Base-by-base conservation (phyloP, 73 alveolate species). In the Paramecium octaurelia region DNA sequence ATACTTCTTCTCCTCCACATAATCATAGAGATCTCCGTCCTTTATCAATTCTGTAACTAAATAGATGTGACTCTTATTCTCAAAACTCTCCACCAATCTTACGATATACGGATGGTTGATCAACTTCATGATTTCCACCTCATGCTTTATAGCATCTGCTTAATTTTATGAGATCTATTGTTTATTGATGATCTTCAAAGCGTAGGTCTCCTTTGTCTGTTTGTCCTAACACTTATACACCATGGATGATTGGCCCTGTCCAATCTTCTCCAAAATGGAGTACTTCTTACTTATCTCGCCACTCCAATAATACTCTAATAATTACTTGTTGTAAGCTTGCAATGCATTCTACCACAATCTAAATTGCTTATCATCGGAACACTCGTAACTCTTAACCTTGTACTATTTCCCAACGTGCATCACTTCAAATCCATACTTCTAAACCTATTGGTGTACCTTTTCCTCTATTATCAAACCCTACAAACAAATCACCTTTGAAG, bases 21-120 rank as follows among this genome's bases (percentile, higher is more conserved):
- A 60, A 68, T 86, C 93, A 57, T 18, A 86, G 16, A 86, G 29
- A 36, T 86, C 93, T n/a, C 93, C 93, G 21, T 68, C 93, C n/a
- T 50, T 42, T 21, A 58, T 29, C 8, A 60, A 40, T 86, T 86
- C 93, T 10, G 86, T 58, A 35, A 86, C 90, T 38, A 86, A 24
- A 40, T 86, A 58, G 34, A 86, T 58, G 21, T 68, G 85, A 20
- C 60, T 86, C 18, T 71, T 68, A 68, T 86, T 68, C n/a, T 86
- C 93, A 43, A 50, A 57, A 38, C 35, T 35, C 8, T 86, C 93
- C 1, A 35, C 44, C 6, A 86, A 35, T 86, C 48, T 58, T n/a
- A 86, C 18, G 5, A 86, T 86, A 36, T 58, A 86, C 20, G 93
- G 48, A 90, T 86, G 93, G 38, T 86, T 58, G n/a, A 86, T 36